Conservation (phyloP, 352 stramenopile genomes). For the Pythium insidiosum region DNA sequence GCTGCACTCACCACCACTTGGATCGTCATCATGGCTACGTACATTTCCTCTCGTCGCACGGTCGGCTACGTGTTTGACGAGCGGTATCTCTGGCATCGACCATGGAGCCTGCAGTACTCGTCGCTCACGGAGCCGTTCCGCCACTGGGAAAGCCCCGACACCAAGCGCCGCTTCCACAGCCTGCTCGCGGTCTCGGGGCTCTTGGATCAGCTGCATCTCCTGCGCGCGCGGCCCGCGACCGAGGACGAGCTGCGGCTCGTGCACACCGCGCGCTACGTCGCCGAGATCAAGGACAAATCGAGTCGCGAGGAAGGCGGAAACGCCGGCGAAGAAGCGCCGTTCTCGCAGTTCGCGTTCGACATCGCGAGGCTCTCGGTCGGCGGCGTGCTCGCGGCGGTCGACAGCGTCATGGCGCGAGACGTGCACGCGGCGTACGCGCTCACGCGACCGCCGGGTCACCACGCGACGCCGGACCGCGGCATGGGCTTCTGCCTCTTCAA, state of each 20-base stretch:
- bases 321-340: conserved; percentile 59
- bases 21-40: too few relatives aligned
- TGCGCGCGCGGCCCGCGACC: conserved; percentile 30
- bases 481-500: conserved; percentile 77
- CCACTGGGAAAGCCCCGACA: conserved; percentile 77
- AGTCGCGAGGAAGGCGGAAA: conserved; percentile 48
- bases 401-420: conserved; percentile 37
- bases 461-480: conserved; percentile 35
- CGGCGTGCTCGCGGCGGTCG: conserved; percentile 45
- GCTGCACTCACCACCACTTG: too few relatives aligned
- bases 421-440: conserved; percentile 52
- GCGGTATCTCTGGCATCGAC: conserved; percentile 68
- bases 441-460: conserved; percentile 64
- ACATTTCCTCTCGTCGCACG: too few relatives aligned
- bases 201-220: conserved; percentile 26
- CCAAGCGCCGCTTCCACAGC: conserved; percentile 74
- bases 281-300: conserved; percentile 41
- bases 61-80: conserved; percentile 82
- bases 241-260: conserved; percentile 38
- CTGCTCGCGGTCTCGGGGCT: conserved; percentile 68
- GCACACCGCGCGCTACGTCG: conserved; percentile 51
- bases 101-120: conserved; percentile 47
- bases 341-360: conserved; percentile 63
- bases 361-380: conserved; percentile 68
- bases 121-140: conserved; percentile 46